Evolutionary conservation across 257 asterid genomes (phyloP).

Genomic region (Solanum clarkiae): DNA sequence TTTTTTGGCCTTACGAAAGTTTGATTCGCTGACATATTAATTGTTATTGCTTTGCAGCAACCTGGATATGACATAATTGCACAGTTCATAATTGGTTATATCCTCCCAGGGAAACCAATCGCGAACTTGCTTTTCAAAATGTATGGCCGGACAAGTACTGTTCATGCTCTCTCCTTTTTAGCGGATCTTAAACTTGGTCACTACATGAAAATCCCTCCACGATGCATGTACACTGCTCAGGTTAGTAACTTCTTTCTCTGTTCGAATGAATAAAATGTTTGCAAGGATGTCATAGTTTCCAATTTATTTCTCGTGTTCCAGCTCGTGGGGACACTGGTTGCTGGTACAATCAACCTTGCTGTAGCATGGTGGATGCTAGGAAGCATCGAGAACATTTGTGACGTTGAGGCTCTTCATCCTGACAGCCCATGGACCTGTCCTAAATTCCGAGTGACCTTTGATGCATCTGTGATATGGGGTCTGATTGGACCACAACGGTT

Average conservation of each 20-base stretch:
- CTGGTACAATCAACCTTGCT: slow-evolving; percentile 70
- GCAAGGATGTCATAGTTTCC: not conserved
- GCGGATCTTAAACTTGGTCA: slow-evolving; percentile 94
- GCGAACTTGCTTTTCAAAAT: slow-evolving; percentile 88
- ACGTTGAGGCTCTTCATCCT: slow-evolving; percentile 58
- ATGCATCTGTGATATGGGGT: slow-evolving; percentile 89
- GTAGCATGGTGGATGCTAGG: slow-evolving; percentile 93
- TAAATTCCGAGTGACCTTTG: slow-evolving; percentile 67
- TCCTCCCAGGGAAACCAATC: slow-evolving; percentile 90
- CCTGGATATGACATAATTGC: slow-evolving; percentile 93
- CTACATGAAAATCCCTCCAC: slow-evolving; percentile 93
- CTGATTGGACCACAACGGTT: slow-evolving; percentile 68
- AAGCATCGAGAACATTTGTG: slow-evolving; percentile 70
- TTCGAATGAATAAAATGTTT: not conserved
- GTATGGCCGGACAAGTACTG: slow-evolving; percentile 80
- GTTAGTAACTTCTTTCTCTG: slow-evolving; percentile 9
- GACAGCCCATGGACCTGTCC: slow-evolving; percentile 97
- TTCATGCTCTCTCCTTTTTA: slow-evolving; percentile 80
- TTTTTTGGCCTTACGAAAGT: not conserved
- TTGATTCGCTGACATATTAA: not conserved
- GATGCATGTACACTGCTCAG: slow-evolving; percentile 89
- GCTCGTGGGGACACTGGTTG: slow-evolving; percentile 63
- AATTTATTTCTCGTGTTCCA: slow-evolving; percentile 3
- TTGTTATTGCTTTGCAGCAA: slow-evolving; percentile 43
- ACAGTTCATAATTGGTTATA: slow-evolving; percentile 75